phyloP scores from a whole-genome alignment of 1,284 basidiomycete species.

The Melanopsichium pennsylvanicum region DNA sequence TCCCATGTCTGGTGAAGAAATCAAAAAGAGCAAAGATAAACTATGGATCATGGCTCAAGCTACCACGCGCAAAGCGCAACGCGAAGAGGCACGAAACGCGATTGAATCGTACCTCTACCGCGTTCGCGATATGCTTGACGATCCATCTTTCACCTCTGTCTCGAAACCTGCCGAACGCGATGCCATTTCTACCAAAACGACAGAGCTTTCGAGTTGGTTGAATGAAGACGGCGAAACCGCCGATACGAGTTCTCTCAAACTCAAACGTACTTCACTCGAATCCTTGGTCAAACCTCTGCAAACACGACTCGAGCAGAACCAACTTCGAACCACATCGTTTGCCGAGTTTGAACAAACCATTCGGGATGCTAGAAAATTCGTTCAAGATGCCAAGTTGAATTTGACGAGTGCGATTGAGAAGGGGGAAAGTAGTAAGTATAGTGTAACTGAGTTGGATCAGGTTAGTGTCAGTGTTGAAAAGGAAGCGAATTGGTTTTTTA shows the following conservation, averaged over 20 bases:
- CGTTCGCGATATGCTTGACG: conserved; percentile 81
- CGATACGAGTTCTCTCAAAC: conserved; percentile 66
- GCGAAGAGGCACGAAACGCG: conserved; percentile 88
- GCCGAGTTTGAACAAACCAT: conserved; percentile 75
- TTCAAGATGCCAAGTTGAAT: conserved; percentile 77
- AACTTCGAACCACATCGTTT: conserved; percentile 73
- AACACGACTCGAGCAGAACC: conserved; percentile 84
- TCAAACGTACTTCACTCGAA: conserved; percentile 74
- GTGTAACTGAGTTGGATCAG: conserved; percentile 60
- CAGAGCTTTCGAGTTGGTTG: conserved; percentile 82
- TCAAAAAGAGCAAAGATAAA: conserved; percentile 55
- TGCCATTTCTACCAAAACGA: conserved; percentile 73
- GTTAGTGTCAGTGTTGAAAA: conserved; percentile 50
- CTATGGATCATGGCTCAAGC: conserved; percentile 73
- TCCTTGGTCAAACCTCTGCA: conserved; percentile 81
- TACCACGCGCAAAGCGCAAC: conserved; percentile 78
- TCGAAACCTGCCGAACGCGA: conserved; percentile 77
- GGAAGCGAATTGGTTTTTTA: conserved; percentile 62
- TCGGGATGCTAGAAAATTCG: conserved; percentile 75
- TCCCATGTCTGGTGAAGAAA: conserved; percentile 53
- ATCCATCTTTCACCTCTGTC: conserved; percentile 75
- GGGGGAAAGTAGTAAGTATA: conserved; percentile 59
- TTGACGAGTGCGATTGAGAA: conserved; percentile 70
- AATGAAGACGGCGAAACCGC: conserved; percentile 85
- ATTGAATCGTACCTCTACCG: conserved; percentile 93